Evolutionary conservation across 202 grass and related monocot species (phyloP).

Genomic region (Setaria italica): DNA sequence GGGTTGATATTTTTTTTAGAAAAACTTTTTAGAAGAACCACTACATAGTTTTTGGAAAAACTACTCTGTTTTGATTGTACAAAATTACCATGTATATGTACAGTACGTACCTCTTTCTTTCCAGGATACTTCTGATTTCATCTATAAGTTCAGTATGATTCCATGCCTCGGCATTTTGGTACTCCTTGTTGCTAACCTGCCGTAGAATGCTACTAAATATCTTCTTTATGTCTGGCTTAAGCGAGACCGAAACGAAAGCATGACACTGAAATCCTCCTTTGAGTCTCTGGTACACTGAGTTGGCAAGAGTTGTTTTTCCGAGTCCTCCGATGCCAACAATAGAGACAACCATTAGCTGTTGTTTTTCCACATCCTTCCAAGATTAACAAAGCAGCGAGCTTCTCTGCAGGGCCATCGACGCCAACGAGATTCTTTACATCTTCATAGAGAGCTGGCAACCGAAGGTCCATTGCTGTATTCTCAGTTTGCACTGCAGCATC

Average conservation of each 20-base stretch:
- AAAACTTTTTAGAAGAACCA: too few relatives aligned
- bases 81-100: too few relatives aligned
- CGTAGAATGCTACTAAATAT: constrained; percentile 9
- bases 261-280: background rate
- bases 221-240: background rate
- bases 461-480: too few relatives aligned
- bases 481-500: background rate
- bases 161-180: background rate
- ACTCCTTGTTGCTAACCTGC: background rate
- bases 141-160: background rate
- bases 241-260: background rate
- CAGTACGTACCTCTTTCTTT: too few relatives aligned
- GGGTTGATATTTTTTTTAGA: too few relatives aligned
- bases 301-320: constrained; percentile 46
- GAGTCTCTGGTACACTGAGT: background rate
- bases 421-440: background rate
- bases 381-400: background rate
- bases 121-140: too few relatives aligned
- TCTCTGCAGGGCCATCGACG: background rate
- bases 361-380: background rate
- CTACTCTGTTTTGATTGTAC: too few relatives aligned
- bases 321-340: constrained; percentile 31
- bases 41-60: too few relatives aligned
- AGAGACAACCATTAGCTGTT: background rate
- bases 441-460: background rate